Evolutionary conservation across 306 rosid genomes (phyloP), one percentile per base, ranked within the genome.

Genomic region (Cucurbita maxima): DNA sequence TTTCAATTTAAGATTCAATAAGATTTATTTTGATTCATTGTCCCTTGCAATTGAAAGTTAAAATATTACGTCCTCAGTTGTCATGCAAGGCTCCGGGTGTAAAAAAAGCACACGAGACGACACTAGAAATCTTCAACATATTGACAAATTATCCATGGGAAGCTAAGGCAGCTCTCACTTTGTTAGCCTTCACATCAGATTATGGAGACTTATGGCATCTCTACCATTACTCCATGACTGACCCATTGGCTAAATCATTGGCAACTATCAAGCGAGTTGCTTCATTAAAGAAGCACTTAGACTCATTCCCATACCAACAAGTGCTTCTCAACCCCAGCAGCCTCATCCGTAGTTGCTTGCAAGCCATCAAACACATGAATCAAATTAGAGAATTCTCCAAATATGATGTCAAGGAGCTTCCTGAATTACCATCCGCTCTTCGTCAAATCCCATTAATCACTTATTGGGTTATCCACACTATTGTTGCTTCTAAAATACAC

Each of bases 121-220:
- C 77, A 16, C 5, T 74, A 30, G 37, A 43, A 19, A 74, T 74
- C 40, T 10, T 74, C 2, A 25, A 55, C 14, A 56, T 7, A 47
- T 15, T 74, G 20, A 13, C 44, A 1, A 19, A 44, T 44, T 74
- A 74, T 44, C 53, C 64, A 74, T 74, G 77, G 77, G 77, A 73
- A 53, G 76, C 68, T 9, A 73, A 73, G 37, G 76, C 76, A 37
- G 54, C 53, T 7, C 40, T 73, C 10, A 73, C 76, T 4, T 19
- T 73, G 52, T 1, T 48, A 8, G 76, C 76, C 18, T 73, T 73
- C 40, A 43, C 76, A 2, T 5, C 54, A 4, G 76, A 55, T n/a
- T 73, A 73, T 73, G 76, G 76, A 11, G 76, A 73, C 3, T 56
- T 73, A 2, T 73, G 76, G 76, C 76, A 54, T n/a, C 76, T 73